Evolutionary conservation across 73 alveolate genomes (phyloP).

Genomic region (Tetrahymena elliotti): DNA sequence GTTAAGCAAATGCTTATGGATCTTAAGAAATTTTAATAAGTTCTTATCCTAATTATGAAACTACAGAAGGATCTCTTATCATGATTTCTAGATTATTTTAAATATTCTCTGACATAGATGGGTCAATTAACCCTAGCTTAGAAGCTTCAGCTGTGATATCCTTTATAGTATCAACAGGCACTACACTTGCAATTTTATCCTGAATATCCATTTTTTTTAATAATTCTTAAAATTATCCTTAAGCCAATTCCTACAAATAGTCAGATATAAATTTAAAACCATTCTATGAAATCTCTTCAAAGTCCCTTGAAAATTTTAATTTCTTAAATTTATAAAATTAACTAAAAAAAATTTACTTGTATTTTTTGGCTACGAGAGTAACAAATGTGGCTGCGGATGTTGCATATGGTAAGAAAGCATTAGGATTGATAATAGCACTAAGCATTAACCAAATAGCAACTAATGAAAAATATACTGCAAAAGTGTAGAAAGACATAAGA

Average conservation of each 20-base stretch:
- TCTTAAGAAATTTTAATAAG: neutral
- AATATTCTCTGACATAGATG: neutral
- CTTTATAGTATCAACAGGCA: neutral
- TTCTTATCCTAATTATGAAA: neutral
- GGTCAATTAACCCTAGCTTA: neutral
- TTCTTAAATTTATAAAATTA: neutral
- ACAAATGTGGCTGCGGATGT: conserved; percentile 46
- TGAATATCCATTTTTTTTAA: neutral
- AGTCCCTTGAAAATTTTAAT: neutral
- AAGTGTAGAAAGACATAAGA: neutral
- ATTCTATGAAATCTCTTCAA: neutral
- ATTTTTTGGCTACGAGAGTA: conserved; percentile 4
- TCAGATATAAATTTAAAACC: neutral
- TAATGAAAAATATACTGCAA: conserved; percentile 7
- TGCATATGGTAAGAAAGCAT: conserved; percentile 47
- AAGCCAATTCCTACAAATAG: neutral
- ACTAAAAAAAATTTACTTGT: neutral
- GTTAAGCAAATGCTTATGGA: neutral
- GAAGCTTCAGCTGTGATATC: neutral
- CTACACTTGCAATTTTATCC: neutral
- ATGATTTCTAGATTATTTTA: neutral
- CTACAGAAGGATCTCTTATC: neutral
- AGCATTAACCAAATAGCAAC: conserved; percentile 29
- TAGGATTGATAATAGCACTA: conserved; percentile 43
- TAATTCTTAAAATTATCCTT: neutral